Evolutionary conservation across 768 basidiomycete species (phyloP), one percentile per base, ranked within the genome.

Genomic region (Tulasnella sp.): DNA sequence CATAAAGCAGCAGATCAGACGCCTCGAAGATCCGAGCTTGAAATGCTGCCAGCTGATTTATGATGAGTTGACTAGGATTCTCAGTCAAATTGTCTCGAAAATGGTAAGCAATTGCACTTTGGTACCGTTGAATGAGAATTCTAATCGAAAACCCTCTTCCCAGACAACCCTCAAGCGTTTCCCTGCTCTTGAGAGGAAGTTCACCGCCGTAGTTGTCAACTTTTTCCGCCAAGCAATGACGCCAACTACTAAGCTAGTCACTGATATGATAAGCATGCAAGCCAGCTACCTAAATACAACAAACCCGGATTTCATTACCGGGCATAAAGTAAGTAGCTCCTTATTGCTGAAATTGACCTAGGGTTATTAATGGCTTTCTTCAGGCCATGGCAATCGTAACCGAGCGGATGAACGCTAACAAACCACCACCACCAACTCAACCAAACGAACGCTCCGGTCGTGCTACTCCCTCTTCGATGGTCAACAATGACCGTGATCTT

Each of bases 231-330:
- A 73, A 44, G 68, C 88, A 19, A 98, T 99, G 95, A 69, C 66
- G 10, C 95, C 95, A 5, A 99, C 95, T 29, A 90, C 82, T 55
- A 98, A 98, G 66, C 77, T 99, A 41, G 95, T 98, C 13, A 63
- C 76, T 9, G 93, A 99, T 59, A 78, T 99, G 70, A 91, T 96
- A 45, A 90, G 85, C 33, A 96, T 96, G 91, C 95, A 99, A 70
- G 89, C 92, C 29, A 93, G 90, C 65, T 99, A 98, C 64, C 83
- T 99, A 61, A 99, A 99, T 69, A 98, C 95, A n/a, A 98, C 93
- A 1, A 95, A 99, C 64, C 95, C 95, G 1, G 95, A 99, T 68
- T 98, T 99, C 70, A 76, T 99, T 63, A 86, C 80, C 56, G 95
- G 95, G 20, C 93, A 99, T 70, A 91, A 83, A 69, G 83, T 74